These are phyloP conservation scores for Beauveria caledonica DNA, from an alignment of 2,329 filamentous ascomycete genomes.

Conservation along the genomic window DNA sequence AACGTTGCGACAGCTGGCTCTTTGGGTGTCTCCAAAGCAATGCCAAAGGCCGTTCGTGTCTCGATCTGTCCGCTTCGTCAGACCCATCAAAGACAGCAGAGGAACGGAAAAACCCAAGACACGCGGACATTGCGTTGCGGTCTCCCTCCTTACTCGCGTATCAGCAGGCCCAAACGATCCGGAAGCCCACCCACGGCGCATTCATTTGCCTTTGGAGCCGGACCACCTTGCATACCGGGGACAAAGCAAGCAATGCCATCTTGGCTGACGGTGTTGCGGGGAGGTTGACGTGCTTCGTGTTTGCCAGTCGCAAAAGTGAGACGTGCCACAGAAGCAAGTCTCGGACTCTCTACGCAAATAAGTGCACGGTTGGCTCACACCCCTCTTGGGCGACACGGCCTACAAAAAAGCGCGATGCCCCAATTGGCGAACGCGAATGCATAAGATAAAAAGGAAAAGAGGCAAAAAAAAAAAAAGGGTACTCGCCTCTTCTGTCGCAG, in stretches of 20 bases:
- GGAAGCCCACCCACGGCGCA: neutral
- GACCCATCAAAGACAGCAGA: neutral
- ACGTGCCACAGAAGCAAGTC: conserved; percentile 2
- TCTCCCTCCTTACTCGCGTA: neutral
- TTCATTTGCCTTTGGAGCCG: neutral
- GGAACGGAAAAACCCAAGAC: neutral
- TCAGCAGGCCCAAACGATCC: neutral
- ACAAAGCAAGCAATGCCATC: neutral
- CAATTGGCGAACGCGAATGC: neutral
- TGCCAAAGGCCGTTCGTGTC: neutral
- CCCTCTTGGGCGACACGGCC: neutral
- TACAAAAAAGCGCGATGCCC: neutral
- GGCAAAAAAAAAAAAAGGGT: neutral
- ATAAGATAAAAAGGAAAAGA: neutral
- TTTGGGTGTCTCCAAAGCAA: neutral
- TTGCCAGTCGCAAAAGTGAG: neutral
- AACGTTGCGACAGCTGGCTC: neutral
- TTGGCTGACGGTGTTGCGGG: neutral
- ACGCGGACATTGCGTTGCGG: neutral
- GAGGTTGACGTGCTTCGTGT: neutral
- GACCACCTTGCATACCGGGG: neutral
- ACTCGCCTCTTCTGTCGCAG: neutral
- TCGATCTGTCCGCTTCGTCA: neutral
- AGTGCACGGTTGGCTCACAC: neutral
- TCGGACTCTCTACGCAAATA: neutral